Evolutionary conservation across 805 yeast species (phyloP).

Genomic region (Metschnikowia corniflorae): DNA sequence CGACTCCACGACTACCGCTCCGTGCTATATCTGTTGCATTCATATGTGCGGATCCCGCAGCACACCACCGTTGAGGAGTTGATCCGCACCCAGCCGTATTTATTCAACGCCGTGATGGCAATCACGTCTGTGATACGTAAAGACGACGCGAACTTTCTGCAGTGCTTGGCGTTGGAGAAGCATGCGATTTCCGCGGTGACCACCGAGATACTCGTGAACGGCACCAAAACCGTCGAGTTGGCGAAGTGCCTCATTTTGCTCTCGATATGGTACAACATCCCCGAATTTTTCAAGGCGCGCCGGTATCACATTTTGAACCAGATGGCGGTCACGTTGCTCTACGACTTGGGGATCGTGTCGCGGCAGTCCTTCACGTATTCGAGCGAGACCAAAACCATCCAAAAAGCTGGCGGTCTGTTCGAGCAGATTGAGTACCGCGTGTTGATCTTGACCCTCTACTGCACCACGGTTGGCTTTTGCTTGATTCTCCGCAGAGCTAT

Average conservation of each 20-base stretch:
- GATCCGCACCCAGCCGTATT: constrained; percentile 50
- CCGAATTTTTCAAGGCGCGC: constrained; percentile 77
- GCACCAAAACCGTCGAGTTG: constrained; percentile 67
- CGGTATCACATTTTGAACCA: constrained; percentile 68
- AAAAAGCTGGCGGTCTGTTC: constrained; percentile 15
- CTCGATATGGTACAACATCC: constrained; percentile 77
- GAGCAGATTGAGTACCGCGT: constrained; percentile 44
- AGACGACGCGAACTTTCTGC: constrained; percentile 32
- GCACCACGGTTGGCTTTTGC: constrained; percentile 59
- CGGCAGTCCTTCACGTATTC: constrained; percentile 29
- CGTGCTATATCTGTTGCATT: constrained; percentile 45
- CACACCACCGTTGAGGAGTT: constrained; percentile 45
- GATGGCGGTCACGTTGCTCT: constrained; percentile 63
- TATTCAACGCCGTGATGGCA: constrained; percentile 65
- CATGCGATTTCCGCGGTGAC: constrained; percentile 49
- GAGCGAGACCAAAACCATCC: constrained; percentile 9
- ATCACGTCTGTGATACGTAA: constrained; percentile 47
- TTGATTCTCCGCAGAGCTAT: constrained; percentile 63
- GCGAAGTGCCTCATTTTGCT: constrained; percentile 59
- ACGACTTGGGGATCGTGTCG: constrained; percentile 72
- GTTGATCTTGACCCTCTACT: constrained; percentile 56
- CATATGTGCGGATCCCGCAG: constrained; percentile 54
- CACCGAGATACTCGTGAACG: constrained; percentile 62
- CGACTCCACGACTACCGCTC: constrained; percentile 51
- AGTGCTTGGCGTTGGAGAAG: constrained; percentile 48